Conservation (phyloP, 306 rosid species). For the Pyrus bretschneideri region DNA sequence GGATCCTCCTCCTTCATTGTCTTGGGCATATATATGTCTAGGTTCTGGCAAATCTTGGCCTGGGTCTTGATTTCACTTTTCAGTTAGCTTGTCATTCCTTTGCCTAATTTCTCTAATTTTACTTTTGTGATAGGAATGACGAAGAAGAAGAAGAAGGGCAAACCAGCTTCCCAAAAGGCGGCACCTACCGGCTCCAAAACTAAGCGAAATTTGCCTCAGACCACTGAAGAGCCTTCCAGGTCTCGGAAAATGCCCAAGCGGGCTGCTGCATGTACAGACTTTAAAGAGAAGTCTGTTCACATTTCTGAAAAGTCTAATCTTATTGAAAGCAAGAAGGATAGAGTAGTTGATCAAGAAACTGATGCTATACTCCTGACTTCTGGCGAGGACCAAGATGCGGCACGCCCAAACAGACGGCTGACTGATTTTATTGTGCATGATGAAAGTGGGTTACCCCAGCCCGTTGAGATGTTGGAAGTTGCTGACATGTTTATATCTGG, state of each 20-base stretch:
- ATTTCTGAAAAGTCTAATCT: constrained; percentile 44
- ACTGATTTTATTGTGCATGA: constrained; percentile 73
- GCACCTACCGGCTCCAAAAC: constrained; percentile 25
- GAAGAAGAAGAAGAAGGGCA: constrained; percentile 20
- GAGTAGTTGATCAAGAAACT: constrained; percentile 53
- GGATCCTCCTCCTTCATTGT: neutral
- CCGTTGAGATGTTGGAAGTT: constrained; percentile 78
- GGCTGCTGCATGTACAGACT: constrained; percentile 64
- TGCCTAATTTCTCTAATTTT: neutral
- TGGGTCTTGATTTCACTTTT: neutral
- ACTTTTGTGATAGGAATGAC: constrained; percentile 21
- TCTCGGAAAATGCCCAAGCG: constrained; percentile 78
- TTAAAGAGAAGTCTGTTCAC: constrained; percentile 53
- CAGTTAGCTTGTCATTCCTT: neutral
- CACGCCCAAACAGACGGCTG: constrained; percentile 63
- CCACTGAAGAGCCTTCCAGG: constrained; percentile 35
- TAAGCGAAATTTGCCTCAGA: constrained; percentile 43
- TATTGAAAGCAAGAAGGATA: constrained; percentile 52
- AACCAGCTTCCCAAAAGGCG: constrained; percentile 20
- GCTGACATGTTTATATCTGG: constrained; percentile 67
- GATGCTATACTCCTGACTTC: constrained; percentile 58
- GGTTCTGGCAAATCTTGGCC: neutral
- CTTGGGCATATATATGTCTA: neutral
- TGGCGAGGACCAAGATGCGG: constrained; percentile 33
- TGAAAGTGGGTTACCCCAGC: constrained; percentile 47